Conservation (phyloP, 768 basidiomycete genomes). For the Tylopilus sp. region DNA sequence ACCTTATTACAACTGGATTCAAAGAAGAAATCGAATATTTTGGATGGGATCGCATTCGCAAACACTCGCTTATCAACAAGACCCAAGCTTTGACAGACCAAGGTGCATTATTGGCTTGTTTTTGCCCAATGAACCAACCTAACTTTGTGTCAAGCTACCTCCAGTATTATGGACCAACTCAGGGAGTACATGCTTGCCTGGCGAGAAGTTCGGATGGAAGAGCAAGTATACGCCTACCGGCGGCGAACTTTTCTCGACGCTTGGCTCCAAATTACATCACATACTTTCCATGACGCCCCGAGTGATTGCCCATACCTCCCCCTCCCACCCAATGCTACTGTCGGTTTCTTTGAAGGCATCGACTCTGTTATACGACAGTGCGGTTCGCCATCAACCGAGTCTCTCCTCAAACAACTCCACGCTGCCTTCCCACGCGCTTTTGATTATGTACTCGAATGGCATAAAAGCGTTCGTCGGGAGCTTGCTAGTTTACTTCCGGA, state of each 20-base stretch:
- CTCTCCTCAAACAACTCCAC: constrained; percentile 16
- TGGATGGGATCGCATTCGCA: constrained; percentile 31
- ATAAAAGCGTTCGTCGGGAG: constrained; percentile 22
- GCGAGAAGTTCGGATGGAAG: constrained; percentile 30
- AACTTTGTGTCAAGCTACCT: constrained; percentile 15
- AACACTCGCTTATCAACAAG: constrained; percentile 26
- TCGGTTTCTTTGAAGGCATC: constrained; percentile 22
- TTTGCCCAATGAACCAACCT: neutral
- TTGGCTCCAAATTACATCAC: constrained; percentile 23
- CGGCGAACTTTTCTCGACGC: constrained; percentile 25
- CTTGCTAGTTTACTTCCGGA: constrained; percentile 27
- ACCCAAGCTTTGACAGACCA: constrained; percentile 22
- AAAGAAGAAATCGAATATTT: constrained; percentile 27
- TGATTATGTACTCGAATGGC: constrained; percentile 25
- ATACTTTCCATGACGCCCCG: constrained; percentile 12
- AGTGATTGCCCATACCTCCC: constrained; percentile 19
- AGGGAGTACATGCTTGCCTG: constrained; percentile 27
- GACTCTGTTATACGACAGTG: constrained; percentile 26
- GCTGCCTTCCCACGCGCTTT: constrained; percentile 14
- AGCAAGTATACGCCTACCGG: constrained; percentile 26
- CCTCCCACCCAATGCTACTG: constrained; percentile 25
- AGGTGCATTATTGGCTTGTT: constrained; percentile 9
- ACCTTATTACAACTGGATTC: constrained; percentile 20
- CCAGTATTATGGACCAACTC: constrained; percentile 19
- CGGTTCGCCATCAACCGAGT: constrained; percentile 1